Evolutionary conservation across 2,329 filamentous ascomycete species (phyloP).

Genomic region (Aphanoascus verrucosus): DNA sequence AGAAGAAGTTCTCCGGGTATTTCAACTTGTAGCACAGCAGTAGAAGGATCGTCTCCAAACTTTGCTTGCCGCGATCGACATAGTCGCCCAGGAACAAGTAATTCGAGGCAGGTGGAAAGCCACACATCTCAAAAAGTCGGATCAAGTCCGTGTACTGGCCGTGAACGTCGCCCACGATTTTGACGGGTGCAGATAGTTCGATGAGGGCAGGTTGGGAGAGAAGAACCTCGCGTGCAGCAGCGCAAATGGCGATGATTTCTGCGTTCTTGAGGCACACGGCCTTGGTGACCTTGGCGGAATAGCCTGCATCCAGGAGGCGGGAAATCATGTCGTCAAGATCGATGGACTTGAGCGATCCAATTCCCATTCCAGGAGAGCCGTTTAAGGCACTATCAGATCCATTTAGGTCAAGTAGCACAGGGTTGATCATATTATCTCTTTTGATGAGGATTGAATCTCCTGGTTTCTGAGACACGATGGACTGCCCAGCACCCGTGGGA

Average conservation of each 20-base stretch:
- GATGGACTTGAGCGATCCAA: constrained; percentile 81
- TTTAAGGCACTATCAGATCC: constrained; percentile 30
- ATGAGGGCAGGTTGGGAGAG: constrained; percentile 83
- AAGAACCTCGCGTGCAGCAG: constrained; percentile 77
- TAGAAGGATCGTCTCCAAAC: constrained; percentile 83
- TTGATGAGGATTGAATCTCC: constrained; percentile 85
- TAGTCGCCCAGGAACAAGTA: constrained; percentile 94
- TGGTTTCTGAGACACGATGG: constrained; percentile 54
- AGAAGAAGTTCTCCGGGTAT: constrained; percentile 94
- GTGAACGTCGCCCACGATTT: constrained; percentile 94
- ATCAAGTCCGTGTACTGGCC: constrained; percentile 95
- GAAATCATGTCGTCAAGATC: constrained; percentile 97
- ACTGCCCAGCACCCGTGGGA: constrained; percentile 53
- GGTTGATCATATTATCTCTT: constrained; percentile 60
- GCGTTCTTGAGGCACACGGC: constrained; percentile 95
- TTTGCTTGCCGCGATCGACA: constrained; percentile 92
- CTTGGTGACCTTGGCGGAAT: constrained; percentile 94
- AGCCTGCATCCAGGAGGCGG: constrained; percentile 83
- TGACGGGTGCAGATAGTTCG: constrained; percentile 87
- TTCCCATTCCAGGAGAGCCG: constrained; percentile 56
- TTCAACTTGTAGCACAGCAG: constrained; percentile 95
- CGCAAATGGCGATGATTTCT: constrained; percentile 88
- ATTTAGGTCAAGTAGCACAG: constrained; percentile 45
- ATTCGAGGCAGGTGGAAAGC: constrained; percentile 83
- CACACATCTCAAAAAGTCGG: constrained; percentile 97